A percentile compares a stretch with the other conserved stretches of the same genome.
Evolutionary conservation across 176 grass and related monocot species (phyloP).

Genomic region (Oryza meyeriana): DNA sequence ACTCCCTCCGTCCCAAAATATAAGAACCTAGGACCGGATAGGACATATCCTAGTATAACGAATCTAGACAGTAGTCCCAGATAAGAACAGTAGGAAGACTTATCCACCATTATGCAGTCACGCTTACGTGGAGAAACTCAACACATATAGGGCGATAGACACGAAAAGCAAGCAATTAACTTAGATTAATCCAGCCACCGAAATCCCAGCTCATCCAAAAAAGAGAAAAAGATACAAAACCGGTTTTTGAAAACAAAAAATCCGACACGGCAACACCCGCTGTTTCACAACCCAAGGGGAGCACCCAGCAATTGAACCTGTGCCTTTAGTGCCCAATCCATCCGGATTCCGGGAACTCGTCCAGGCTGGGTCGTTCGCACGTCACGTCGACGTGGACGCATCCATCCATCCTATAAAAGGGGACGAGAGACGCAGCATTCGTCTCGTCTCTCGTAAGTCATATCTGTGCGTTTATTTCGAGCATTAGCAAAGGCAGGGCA

Average conservation of each 20-base stretch:
- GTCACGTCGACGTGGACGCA: constrained; percentile 32
- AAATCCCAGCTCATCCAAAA: neutral
- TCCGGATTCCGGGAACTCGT: neutral
- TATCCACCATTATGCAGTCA: neutral
- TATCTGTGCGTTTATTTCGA: neutral
- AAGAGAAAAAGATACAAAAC: no score
- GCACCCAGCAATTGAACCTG: neutral
- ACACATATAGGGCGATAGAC: neutral
- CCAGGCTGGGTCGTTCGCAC: constrained; percentile 21
- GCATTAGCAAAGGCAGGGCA: neutral
- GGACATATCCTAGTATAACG: no score
- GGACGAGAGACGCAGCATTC: neutral
- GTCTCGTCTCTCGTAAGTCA: neutral
- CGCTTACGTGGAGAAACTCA: constrained; percentile 22
- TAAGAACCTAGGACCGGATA: no score
- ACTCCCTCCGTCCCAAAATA: no score
- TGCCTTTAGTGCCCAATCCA: neutral
- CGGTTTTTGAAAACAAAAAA: neutral
- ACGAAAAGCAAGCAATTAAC: neutral
- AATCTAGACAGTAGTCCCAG: neutral
- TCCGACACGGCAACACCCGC: neutral
- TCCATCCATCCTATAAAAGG: constrained; percentile 1
- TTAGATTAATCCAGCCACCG: neutral
- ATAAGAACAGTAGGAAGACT: constrained; percentile 7
- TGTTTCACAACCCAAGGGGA: neutral